Evolutionary conservation across 176 grass and related monocot species (phyloP).

Genomic region (Elymus sibiricus): DNA sequence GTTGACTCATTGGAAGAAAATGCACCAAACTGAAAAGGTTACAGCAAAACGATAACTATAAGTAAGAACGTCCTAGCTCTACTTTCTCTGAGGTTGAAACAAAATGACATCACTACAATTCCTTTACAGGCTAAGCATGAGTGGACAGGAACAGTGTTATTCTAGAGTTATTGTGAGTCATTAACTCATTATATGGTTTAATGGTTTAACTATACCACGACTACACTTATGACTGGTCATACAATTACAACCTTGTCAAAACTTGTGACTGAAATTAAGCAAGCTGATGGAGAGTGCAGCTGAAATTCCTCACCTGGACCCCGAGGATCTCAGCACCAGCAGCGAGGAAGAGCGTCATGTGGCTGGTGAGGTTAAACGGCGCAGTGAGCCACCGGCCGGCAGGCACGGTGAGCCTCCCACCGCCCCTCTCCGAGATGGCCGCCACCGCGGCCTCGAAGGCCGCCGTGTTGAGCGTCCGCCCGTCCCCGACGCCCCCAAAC

Average conservation of each 20-base stretch:
- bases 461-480: slow-evolving; percentile 58
- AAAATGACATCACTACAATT: neutral
- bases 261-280: neutral
- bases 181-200: neutral
- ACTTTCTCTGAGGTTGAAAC: neutral
- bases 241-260: neutral
- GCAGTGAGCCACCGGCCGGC: slow-evolving; percentile 74
- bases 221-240: neutral
- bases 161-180: neutral
- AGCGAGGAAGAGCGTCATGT: slow-evolving; percentile 85
- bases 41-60: neutral
- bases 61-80: neutral
- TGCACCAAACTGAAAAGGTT: slow-evolving; percentile 21
- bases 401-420: slow-evolving; percentile 60
- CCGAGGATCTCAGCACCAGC: slow-evolving; percentile 66
- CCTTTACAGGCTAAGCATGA: neutral
- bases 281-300: neutral
- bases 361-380: slow-evolving; percentile 91
- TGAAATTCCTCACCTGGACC: slow-evolving; percentile 53
- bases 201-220: neutral
- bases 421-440: slow-evolving; percentile 59
- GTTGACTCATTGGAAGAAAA: slow-evolving; percentile 32
- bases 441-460: slow-evolving; percentile 71
- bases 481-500: slow-evolving; percentile 78
- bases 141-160: neutral